Evolutionary conservation across 2,329 filamentous ascomycete species (phyloP), one percentile per base, ranked within the genome.

Genomic region (Metarhizium sp.): DNA sequence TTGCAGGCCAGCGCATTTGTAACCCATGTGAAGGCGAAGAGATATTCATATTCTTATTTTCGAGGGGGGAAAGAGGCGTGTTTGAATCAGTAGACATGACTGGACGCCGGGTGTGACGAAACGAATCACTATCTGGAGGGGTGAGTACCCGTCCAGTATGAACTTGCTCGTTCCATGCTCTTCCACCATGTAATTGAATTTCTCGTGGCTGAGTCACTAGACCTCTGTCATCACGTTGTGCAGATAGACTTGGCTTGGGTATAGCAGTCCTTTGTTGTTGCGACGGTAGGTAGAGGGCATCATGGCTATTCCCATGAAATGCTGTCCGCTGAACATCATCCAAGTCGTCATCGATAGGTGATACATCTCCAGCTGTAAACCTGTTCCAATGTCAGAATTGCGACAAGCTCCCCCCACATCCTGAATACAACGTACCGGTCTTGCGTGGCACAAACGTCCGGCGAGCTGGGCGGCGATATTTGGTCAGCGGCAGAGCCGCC

Each of bases 401-500:
- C 20, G 25, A 4, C 20, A 11, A 55, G 53, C 40, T n/a, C 16
- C 34, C 30, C 13, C 32, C 14, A n/a, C 45, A 48, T 29, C 10
- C 20, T 16, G 32, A 6, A 45, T 8, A 34, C 56, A 40, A 75
- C 77, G 74, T 71, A 80, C 76, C 61, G 66, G 60, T 73, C 57
- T 53, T 63, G 66, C 40, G 64, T 61, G 51, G 67, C 66, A 49
- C 66, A 63, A 10, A 70, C 62, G 55, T 82, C 80, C 29, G 80
- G 79, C 46, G 80, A 83, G 69, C 79, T 82, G 34, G 78, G 79
- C 53, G 80, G 80, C 11, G 80, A 82, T 58, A 83, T 73, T 54
- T 66, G 64, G 58, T 67, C 58, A 75, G 81, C 48, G 73, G 76
- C 65, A 80, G 51, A 34, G 50, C 62, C 66, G 50, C 62, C 58